Base-by-base conservation (phyloP, 1,284 basidiomycete species). In the Rugiboletus extremiorientalis region DNA sequence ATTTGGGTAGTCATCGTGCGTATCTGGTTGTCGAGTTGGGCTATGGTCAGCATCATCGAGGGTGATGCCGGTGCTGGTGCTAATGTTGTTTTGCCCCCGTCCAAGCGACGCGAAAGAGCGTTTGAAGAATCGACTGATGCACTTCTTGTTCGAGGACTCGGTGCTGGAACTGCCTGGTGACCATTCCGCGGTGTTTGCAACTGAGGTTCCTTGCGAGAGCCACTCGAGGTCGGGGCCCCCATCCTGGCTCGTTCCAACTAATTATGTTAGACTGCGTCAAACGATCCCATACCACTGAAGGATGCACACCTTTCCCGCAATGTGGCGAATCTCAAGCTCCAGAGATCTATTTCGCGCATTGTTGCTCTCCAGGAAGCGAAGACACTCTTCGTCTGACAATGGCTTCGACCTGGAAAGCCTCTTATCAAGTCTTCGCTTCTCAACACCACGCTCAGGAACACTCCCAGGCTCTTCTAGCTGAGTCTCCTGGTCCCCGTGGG, bases 291-390 rank as follows among this genome's bases (percentile, higher is more conserved):
- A 23, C 28, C 20, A 28, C 4, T 5, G n/a, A 18, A 52, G 27
- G 30, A 56, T 25, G 60, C 75, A 27, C 55, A 82, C 84, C 64
- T 66, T 72, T 54, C 69, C 67, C 7, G 70, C 65, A 31, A 84
- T 68, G 34, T 60, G 62, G 43, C 73, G 73, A 41, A 85, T 73
- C 62, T 84, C 82, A 12, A 69, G 55, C 54, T 82, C 80, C 55
- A 85, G 61, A 12, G 68, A 66, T 50, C 73, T 74, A 58, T 84
- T 84, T 44, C 76, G 71, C 15, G 71, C 65, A 22, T 67, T 65
- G 18, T 76, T 77, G 46, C 71, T 64, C 40, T 78, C 74, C 28
- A 82, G 61, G 23, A 79, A 68, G 16, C 69, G 66, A 28, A 79
- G 66, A n/a, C 77, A 76, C 22, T 80, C 75, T 40, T 77, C 75